Evolutionary conservation across 495 filamentous ascomycete species (phyloP).

Genomic region (Neurospora pannonica): DNA sequence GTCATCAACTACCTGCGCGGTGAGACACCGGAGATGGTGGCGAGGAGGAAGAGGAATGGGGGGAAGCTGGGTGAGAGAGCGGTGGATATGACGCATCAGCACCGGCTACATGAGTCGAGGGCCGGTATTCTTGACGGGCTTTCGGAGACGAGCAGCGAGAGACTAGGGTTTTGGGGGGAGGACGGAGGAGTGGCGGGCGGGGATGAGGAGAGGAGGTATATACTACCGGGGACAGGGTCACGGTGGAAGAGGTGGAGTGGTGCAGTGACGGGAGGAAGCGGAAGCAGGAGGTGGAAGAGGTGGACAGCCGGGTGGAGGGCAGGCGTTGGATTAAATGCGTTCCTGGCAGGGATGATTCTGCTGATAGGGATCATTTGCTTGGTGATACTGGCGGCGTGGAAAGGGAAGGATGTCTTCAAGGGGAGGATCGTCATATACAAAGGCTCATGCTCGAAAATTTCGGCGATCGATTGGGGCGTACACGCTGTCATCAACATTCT

Average conservation of each 20-base stretch:
- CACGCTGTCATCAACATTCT: constrained; percentile 30
- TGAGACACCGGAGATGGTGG: constrained; percentile 34
- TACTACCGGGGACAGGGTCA: background rate
- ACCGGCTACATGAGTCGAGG: constrained; percentile 20
- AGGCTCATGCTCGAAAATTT: constrained; percentile 25
- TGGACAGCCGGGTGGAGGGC: constrained; percentile 28
- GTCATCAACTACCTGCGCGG: constrained; percentile 35
- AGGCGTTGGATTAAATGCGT: constrained; percentile 27
- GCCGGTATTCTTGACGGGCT: constrained; percentile 26
- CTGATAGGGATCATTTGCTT: constrained; percentile 30
- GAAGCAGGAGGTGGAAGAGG: constrained; percentile 8
- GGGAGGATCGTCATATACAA: constrained; percentile 25
- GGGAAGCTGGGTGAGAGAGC: constrained; percentile 24
- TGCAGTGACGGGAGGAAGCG: background rate
- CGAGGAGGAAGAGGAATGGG: constrained; percentile 27
- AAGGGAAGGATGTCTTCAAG: constrained; percentile 6
- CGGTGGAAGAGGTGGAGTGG: background rate
- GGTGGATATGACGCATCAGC: constrained; percentile 19
- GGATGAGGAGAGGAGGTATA: constrained; percentile 9
- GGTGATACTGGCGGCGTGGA: constrained; percentile 23
- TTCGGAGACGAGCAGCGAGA: constrained; percentile 1
- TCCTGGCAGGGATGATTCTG: constrained; percentile 28
- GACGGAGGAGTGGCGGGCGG: constrained; percentile 2
- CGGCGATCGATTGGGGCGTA: constrained; percentile 24
- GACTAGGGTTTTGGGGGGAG: background rate